Evolutionary conservation across 2,329 filamentous ascomycete species (phyloP).

Genomic region (Monosporascus sp.): DNA sequence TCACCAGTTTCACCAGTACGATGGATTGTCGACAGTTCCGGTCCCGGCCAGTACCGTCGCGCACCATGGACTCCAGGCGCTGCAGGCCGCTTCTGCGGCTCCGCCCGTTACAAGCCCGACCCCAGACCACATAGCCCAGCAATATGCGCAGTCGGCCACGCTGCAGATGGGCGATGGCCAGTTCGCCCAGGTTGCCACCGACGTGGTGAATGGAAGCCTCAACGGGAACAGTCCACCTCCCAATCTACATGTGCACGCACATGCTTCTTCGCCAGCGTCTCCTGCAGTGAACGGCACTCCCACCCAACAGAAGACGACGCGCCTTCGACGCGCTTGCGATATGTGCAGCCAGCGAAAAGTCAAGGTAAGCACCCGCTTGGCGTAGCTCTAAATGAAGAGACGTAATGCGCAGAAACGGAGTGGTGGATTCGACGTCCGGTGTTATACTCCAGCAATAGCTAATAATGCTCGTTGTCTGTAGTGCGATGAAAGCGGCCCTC

Average conservation of each 20-base stretch:
- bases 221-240: background rate
- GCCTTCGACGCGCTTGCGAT: constrained; percentile 54
- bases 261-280: background rate
- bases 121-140: constrained; percentile 20
- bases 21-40: constrained; percentile 2
- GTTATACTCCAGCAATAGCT: background rate
- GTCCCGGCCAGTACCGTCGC: constrained; percentile 18
- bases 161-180: constrained; percentile 23
- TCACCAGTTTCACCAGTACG: background rate
- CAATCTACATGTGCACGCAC: background rate
- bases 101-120: constrained; percentile 9
- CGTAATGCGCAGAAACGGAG: too few species aligned
- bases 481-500: constrained; percentile 52
- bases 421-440: too few species aligned
- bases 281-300: constrained; percentile 1
- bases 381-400: too few species aligned
- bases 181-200: constrained; percentile 12
- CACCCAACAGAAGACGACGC: constrained; percentile 41
- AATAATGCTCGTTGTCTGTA: constrained; percentile 11
- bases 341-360: constrained; percentile 59
- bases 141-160: constrained; percentile 28
- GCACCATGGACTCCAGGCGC: constrained; percentile 25
- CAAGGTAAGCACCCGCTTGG: constrained; percentile 32
- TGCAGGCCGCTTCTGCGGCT: constrained; percentile 24
- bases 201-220: background rate